phyloP scores from a whole-genome alignment of 768 basidiomycete genomes.

The Sporobolomyces roseus region DNA sequence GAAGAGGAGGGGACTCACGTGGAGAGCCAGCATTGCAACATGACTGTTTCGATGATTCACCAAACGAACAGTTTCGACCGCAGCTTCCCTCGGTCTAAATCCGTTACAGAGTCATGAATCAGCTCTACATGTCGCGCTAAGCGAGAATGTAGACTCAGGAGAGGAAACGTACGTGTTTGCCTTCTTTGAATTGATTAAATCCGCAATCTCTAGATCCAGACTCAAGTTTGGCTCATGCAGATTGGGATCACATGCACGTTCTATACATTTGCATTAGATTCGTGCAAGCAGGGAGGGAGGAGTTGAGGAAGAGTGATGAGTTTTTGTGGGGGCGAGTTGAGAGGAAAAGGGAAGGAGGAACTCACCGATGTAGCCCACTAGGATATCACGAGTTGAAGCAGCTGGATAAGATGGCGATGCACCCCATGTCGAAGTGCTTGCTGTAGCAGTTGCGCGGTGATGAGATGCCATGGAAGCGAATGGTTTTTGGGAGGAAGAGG shows the following conservation, averaged over 20 bases:
- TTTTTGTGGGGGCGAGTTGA: not conserved
- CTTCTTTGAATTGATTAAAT: conserved; percentile 88
- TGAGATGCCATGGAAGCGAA: conserved; percentile 17
- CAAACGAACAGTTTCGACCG: conserved; percentile 73
- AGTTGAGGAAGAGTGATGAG: too few relatives aligned
- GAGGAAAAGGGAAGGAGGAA: not conserved
- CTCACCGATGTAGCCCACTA: conserved; percentile 37
- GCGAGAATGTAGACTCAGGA: not conserved
- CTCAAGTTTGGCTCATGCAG: conserved; percentile 87
- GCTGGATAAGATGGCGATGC: conserved; percentile 5
- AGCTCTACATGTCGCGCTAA: too few relatives aligned
- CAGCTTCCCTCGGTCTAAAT: conserved; percentile 79
- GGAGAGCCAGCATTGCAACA: conserved; percentile 76
- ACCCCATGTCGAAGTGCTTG: conserved; percentile 7
- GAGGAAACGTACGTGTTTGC: conserved; percentile 74
- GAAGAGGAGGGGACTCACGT: conserved; percentile 46
- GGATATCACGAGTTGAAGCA: conserved; percentile 13
- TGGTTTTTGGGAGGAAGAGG: not conserved
- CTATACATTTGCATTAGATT: conserved; percentile 37
- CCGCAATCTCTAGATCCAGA: conserved; percentile 85
- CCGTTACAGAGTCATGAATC: too few relatives aligned
- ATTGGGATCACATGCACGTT: conserved; percentile 80
- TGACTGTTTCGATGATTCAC: conserved; percentile 93
- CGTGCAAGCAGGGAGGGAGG: not conserved
- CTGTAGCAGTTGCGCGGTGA: conserved; percentile 17